These are phyloP conservation scores for Taphrina betulina DNA, from an alignment of 1,139 yeast genomes.

Conservation along the genomic window DNA sequence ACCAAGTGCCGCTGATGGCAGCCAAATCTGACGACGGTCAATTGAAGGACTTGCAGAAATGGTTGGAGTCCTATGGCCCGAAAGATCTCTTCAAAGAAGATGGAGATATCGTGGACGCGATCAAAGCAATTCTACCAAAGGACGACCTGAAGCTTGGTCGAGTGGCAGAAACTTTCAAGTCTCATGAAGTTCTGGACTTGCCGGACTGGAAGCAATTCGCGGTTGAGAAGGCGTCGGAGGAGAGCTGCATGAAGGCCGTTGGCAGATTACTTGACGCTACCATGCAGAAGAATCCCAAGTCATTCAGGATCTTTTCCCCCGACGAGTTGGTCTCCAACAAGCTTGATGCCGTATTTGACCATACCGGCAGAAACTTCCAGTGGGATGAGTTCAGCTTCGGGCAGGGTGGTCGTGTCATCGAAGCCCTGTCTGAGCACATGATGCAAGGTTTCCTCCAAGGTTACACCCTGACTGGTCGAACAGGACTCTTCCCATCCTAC, in stretches of 20 bases:
- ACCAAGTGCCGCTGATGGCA: constrained; percentile 38
- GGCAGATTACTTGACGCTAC: constrained; percentile 37
- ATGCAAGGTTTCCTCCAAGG: constrained; percentile 40
- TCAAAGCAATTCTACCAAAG: constrained; percentile 35
- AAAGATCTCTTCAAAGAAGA: constrained; percentile 36
- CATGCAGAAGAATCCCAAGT: constrained; percentile 35
- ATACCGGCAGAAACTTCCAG: constrained; percentile 38
- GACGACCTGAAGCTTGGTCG: constrained; percentile 38
- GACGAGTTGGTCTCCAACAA: constrained; percentile 40
- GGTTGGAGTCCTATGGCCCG: constrained; percentile 37
- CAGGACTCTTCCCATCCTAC: constrained; percentile 39
- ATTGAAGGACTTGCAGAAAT: constrained; percentile 36
- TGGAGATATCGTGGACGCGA: constrained; percentile 38
- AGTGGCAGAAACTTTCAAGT: constrained; percentile 37
- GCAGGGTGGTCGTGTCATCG: constrained; percentile 39
- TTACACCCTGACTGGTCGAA: constrained; percentile 39
- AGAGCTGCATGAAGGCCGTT: constrained; percentile 36
- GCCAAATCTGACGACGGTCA: constrained; percentile 38
- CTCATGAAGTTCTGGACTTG: constrained; percentile 35
- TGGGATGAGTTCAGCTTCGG: constrained; percentile 37
- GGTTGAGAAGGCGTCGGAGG: constrained; percentile 36
- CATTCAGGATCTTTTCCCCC: constrained; percentile 38
- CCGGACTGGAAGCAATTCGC: constrained; percentile 39
- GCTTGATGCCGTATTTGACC: constrained; percentile 38
- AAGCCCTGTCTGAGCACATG: constrained; percentile 39